phyloP scores from a whole-genome alignment of 768 basidiomycete species.

The Rhodotorula graminis region DNA sequence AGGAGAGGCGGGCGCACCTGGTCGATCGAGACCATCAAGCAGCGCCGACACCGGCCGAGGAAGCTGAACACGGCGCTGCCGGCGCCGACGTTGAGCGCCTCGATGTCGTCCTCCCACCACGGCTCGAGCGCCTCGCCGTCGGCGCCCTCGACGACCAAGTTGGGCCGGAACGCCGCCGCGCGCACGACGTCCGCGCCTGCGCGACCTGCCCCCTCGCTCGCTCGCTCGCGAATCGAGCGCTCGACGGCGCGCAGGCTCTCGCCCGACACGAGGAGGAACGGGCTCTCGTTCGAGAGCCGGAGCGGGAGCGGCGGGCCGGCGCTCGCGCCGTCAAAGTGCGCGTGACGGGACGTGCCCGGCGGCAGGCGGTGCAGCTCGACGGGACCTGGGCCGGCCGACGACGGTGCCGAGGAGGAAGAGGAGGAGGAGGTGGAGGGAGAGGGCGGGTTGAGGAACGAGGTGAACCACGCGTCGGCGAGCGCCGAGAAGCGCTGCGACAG shows the following conservation, averaged over 20 bases:
- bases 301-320: constrained; percentile 28
- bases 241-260: constrained; percentile 28
- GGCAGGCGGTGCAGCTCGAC: constrained; percentile 31
- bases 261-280: constrained; percentile 41
- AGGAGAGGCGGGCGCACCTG: constrained; percentile 4
- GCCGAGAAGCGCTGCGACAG: constrained; percentile 1
- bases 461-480: constrained; percentile 33
- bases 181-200: constrained; percentile 14
- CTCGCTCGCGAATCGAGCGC: constrained; percentile 19
- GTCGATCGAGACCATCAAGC: constrained; percentile 41
- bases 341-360: constrained; percentile 13
- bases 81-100: constrained; percentile 25
- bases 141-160: constrained; percentile 29
- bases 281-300: constrained; percentile 39
- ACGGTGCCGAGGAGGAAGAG: neutral
- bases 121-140: neutral
- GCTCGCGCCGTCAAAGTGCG: constrained; percentile 20
- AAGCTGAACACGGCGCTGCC: constrained; percentile 9
- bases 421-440: neutral
- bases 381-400: neutral
- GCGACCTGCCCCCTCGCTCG: neutral
- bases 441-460: constrained; percentile 30
- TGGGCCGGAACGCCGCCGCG: constrained; percentile 37
- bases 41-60: constrained; percentile 38
- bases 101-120: constrained; percentile 36